Conservation (phyloP, 177 flowering plant species). For the Vitis hybrid region DNA sequence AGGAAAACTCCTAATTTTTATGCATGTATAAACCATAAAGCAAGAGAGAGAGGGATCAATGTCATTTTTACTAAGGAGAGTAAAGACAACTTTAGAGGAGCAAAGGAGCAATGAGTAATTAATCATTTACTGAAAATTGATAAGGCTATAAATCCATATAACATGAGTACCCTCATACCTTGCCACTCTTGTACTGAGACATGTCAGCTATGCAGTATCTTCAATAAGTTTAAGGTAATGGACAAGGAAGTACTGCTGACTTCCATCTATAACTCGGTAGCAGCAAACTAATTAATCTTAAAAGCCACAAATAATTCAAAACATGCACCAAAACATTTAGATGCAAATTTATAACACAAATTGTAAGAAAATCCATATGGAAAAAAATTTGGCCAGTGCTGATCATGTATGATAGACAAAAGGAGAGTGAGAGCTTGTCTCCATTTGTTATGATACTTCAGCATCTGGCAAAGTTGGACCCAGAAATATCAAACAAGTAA, state of each 20-base stretch:
- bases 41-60: not conserved
- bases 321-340: constrained; percentile 1
- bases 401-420: no score
- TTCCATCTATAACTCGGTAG: not conserved
- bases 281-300: not conserved
- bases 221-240: constrained; percentile 35
- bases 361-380: not conserved
- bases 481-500: not conserved
- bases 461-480: not conserved
- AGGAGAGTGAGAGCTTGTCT: no score
- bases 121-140: constrained; percentile 2
- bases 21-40: no score
- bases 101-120: not conserved
- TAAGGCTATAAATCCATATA: not conserved
- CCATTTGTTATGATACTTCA: no score
- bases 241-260: constrained; percentile 8
- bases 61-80: not conserved
- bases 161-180: constrained; percentile 46
- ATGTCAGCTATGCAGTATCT: constrained; percentile 99
- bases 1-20: no score
- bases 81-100: not conserved
- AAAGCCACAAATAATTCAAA: not conserved
- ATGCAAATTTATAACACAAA: not conserved
- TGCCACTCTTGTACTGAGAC: constrained; percentile 88
- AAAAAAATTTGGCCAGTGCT: no score